Base-by-base conservation (phyloP, 805 yeast genomes). In the Wickerhamiella bombiphila region DNA sequence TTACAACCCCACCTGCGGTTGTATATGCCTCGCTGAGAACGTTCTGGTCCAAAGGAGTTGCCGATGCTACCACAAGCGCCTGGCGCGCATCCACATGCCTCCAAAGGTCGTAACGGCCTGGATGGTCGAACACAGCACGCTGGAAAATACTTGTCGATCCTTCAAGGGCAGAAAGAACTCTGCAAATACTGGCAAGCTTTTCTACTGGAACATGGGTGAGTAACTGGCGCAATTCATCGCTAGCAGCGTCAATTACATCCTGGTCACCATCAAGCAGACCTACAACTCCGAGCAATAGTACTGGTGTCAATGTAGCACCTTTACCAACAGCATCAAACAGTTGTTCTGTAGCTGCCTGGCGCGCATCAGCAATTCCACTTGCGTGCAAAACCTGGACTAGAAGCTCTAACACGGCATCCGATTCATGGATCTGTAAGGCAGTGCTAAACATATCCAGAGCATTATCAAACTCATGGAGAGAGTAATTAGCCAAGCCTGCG, bases 321-420 rank as follows among this genome's bases (percentile, higher is more conserved):
- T 59, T 63, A 42, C 70, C 76, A 29, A 85, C 71, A 48, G 67
- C 72, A 18, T 68, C 65, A 47, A 80, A 77, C 32, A 88, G 58
- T 55, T 83, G 94, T 48, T 85, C 94, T 34, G 80, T 52, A 0
- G 96, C 94, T 1, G 85, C 86, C 44, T 74, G 78, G 41, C 73
- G 76, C 1, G 91, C 74, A 4, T 80, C 91, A n/a, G 69, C 73
- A 0, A 74, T 69, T n/a, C 74, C 79, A 40, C 71, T 70, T 2
- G 82, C 81, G 60, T 77, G 79, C 35, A 91, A 62, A 0, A 86
- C 78, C 52, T 85, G 93, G 0, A 91, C 72, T 16, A 82, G 67
- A 21, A 88, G 58, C 5, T 77, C 70, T 13, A 82, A 74, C n/a
- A 83, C 65, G 43, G 76, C 68, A 44, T 69, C 73, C 3, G 79